Base-by-base conservation (phyloP, 2,329 filamentous ascomycete species). In the Sporothrix mexicana region DNA sequence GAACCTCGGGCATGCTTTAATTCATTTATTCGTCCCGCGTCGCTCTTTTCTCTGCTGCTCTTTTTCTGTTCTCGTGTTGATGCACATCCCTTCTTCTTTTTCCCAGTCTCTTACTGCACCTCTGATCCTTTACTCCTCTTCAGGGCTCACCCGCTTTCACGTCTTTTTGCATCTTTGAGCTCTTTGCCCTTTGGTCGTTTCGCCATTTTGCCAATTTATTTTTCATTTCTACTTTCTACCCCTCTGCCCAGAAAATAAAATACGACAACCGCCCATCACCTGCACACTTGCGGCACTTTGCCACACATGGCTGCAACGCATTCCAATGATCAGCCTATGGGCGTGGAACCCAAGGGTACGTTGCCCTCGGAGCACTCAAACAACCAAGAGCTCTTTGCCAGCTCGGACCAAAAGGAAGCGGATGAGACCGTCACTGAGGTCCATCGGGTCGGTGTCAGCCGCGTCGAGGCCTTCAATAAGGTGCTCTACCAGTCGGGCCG, bases 401-500 rank as follows among this genome's bases (percentile, higher is more conserved):
- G 10, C 15, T 57, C 23, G 10, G 45, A 71, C 0, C 49, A 77
- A 9, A 59, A 47, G 41, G 49, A 70, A 4, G 30, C 55, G 1
- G 61, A 70, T 20, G 67, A 36, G 0, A 74, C 62, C n/a, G 77
- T 77, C 5, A 81, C 81, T 6, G 81, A 79, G 1, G 77, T 30
- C 25, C 17, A 71, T 53, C 45, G 36, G 15, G 59, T 78, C 25
- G 81, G 81, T 25, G 81, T 82, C 20, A 79, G 77, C 71, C 78
- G 76, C 30, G 80, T 82, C 62, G 80, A 82, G 75, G 81, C 81
- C 73, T 82, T 82, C 76, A 82, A 82, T 78, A 81, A 80, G 77
- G 80, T 81, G 1, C 78, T 82, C 36, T 82, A 82, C 77, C 77
- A 80, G 76, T 82, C 81, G 1, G 81, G 81, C 66, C 77, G 72